Evolutionary conservation across 495 filamentous ascomycete species (phyloP), one percentile per base, ranked within the genome.

Genomic region (Aspergillus baeticus): DNA sequence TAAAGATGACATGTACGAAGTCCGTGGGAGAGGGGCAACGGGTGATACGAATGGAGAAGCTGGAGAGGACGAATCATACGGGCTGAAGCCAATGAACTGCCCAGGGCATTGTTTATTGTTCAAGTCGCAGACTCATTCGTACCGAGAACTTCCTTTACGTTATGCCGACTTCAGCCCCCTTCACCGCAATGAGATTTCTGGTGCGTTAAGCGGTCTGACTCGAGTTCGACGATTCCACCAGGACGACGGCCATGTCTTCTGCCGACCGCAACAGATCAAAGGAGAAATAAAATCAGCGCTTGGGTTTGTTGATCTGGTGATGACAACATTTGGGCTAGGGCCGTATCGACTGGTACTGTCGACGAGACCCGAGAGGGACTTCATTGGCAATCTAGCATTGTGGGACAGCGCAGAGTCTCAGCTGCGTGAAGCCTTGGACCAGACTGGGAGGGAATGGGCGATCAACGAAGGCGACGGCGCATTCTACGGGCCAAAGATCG

Each of bases 81-180:
- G 90, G 2, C 79, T 97, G 47, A 97, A 97, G 68, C 92, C 92
- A 20, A 97, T 97, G 92, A 97, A 97, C 63, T 97, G 92, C 68
- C 92, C 92, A 0, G 92, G 92, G 11, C 92, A 97, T 70, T 97
- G 92, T 71, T 75, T 97, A 44, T 83, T 97, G 31, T 97, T 96
- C 69, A 79, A 79, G 61, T 84, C 84, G 44, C 79, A 88, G 50
- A 80, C 71, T 36, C 83, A 87, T 56, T 91, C 86, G 60, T 93
- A 91, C 65, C 81, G 87, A 62, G 89, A 96, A 58, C 74, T 97
- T 29, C 92, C 92, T 2, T 85, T 96, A 56, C 85, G 92, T 63
- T 96, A 92, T 73, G 91, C 92, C 49, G 92, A 97, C 68, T 97
- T 96, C 74, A 91, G 90, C 61, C 86, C 92, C 10, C 74, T 97